phyloP scores from a whole-genome alignment of 805 yeast species.

The Cyberlindnera maclurae region DNA sequence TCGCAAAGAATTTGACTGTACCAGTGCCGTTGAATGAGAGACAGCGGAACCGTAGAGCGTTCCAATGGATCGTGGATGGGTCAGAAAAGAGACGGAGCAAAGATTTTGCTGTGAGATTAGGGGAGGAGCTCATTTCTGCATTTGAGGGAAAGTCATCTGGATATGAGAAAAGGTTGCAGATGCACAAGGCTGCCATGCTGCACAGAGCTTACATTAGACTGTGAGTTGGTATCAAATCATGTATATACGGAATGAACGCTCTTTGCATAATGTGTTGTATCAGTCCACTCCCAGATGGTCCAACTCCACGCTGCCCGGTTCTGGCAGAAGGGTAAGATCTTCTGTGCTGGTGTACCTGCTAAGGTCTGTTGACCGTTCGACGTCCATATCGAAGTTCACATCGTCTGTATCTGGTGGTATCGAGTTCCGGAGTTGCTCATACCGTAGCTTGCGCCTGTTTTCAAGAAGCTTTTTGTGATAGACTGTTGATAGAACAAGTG shows the following conservation, averaged over 20 bases:
- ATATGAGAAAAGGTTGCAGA: slow-evolving; percentile 71
- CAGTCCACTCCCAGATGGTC: slow-evolving; percentile 20
- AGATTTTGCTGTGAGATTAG: slow-evolving; percentile 80
- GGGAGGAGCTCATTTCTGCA: slow-evolving; percentile 81
- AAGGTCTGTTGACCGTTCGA: slow-evolving; percentile 18
- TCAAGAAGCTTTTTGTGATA: slow-evolving; percentile 21
- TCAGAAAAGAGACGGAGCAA: slow-evolving; percentile 70
- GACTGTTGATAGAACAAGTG: slow-evolving; percentile 11
- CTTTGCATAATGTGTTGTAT: not conserved
- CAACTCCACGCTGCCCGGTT: slow-evolving; percentile 3
- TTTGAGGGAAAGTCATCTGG: slow-evolving; percentile 74
- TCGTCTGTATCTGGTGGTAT: slow-evolving; percentile 22
- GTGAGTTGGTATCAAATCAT: not conserved
- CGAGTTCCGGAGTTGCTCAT: slow-evolving; percentile 20
- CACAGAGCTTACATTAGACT: slow-evolving; percentile 73
- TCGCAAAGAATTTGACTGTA: slow-evolving; percentile 72
- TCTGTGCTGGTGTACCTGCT: slow-evolving; percentile 21
- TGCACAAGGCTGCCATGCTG: slow-evolving; percentile 82
- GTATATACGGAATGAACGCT: not conserved
- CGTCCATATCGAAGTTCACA: slow-evolving; percentile 19
- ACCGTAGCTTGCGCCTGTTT: slow-evolving; percentile 17
- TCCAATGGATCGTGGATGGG: slow-evolving; percentile 86
- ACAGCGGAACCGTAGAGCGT: slow-evolving; percentile 82
- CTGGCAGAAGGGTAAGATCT: slow-evolving; percentile 9
- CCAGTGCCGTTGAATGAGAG: slow-evolving; percentile 79